A percentile compares a stretch with the other conserved stretches of the same genome.
phyloP scores from a whole-genome alignment of 345 rosid genomes.

The Eucalyptus regnans region DNA sequence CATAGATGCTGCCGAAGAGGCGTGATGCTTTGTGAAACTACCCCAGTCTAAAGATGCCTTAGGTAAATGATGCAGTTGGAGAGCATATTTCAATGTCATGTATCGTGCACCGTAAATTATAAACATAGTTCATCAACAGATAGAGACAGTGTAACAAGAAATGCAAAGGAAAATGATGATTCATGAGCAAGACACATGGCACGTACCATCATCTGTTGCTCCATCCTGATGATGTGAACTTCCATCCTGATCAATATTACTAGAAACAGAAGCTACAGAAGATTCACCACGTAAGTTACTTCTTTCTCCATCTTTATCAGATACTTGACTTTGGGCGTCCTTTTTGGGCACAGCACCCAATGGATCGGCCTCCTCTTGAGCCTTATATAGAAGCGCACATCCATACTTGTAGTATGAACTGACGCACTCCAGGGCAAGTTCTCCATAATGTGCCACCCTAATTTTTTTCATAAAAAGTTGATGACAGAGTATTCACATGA shows the following conservation, averaged over 20 bases:
- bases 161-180: background rate
- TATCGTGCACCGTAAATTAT: background rate
- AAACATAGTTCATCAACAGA: background rate
- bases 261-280: slow-evolving; percentile 33
- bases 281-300: slow-evolving; percentile 27
- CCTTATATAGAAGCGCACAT: slow-evolving; percentile 66
- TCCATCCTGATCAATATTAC: slow-evolving; percentile 32
- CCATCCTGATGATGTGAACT: slow-evolving; percentile 38
- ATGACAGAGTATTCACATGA: background rate
- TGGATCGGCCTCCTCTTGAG: slow-evolving; percentile 93
- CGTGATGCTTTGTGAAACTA: background rate
- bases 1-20: background rate
- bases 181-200: background rate
- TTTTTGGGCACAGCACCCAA: slow-evolving; percentile 63
- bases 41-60: background rate
- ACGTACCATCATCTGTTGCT: slow-evolving; percentile 26
- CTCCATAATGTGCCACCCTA: slow-evolving; percentile 67
- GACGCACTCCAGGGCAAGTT: slow-evolving; percentile 58
- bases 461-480: background rate
- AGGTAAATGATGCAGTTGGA: background rate
- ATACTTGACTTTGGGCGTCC: slow-evolving; percentile 26
- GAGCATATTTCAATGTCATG: background rate
- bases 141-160: background rate
- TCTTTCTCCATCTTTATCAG: slow-evolving; percentile 39
- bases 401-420: slow-evolving; percentile 77